phyloP scores from a whole-genome alignment of 768 basidiomycete species.

The Russula brevipes region DNA sequence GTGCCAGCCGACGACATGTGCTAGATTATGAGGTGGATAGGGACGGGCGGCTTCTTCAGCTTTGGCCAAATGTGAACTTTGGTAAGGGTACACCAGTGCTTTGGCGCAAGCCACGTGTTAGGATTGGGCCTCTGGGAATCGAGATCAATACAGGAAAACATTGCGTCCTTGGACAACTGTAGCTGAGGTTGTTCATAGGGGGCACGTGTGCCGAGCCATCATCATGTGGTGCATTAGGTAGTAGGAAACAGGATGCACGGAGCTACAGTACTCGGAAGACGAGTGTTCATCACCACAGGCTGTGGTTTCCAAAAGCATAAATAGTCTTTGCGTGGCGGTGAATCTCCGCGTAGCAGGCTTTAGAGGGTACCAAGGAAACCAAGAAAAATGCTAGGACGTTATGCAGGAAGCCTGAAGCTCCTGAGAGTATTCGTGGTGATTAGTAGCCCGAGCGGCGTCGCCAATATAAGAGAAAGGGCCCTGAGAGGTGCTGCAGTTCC shows the following conservation, averaged over 20 bases:
- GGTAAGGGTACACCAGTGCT: not conserved
- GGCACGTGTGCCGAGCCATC: not conserved
- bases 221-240: not conserved
- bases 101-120: constrained; percentile 7
- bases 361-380: not conserved
- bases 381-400: not conserved
- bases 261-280: not conserved
- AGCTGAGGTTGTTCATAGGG: not conserved
- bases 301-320: not conserved
- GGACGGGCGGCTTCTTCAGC: not conserved
- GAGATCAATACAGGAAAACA: too few relatives aligned
- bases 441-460: not conserved
- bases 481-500: not conserved
- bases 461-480: not conserved
- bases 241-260: not conserved
- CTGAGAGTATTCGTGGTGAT: constrained; percentile 10
- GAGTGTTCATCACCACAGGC: not conserved
- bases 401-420: not conserved
- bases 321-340: not conserved
- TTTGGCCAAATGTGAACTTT: not conserved
- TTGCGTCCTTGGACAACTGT: not conserved
- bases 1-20: not conserved
- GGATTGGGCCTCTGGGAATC: too few relatives aligned
- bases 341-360: not conserved
- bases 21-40: not conserved